A percentile compares a stretch with the other conserved stretches of the same genome.
These are phyloP conservation scores for Durotheca rogersii DNA, from an alignment of 495 filamentous ascomycete genomes.

Conservation along the genomic window DNA sequence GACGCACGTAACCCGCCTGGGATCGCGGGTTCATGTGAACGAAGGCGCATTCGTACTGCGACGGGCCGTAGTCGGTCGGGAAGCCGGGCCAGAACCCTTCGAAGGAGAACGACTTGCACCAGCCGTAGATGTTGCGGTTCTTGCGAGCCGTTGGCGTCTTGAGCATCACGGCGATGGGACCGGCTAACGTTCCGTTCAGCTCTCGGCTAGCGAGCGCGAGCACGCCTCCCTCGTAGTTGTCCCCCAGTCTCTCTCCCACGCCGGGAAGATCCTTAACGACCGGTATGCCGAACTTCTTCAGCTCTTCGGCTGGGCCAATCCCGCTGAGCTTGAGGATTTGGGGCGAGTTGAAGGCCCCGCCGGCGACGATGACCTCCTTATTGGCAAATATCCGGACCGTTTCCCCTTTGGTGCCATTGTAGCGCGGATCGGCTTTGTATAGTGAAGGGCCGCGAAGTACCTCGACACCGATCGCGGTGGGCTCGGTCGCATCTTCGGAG, in stretches of 20 bases:
- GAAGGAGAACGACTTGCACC: constrained; percentile 49
- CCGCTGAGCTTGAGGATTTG: constrained; percentile 58
- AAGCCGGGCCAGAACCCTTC: constrained; percentile 53
- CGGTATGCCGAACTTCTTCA: constrained; percentile 47
- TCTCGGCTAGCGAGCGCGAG: constrained; percentile 36
- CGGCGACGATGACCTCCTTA: constrained; percentile 58
- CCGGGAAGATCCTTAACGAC: constrained; percentile 54
- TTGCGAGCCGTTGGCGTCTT: constrained; percentile 46
- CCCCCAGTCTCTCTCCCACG: constrained; percentile 59
- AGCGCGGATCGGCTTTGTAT: constrained; percentile 48
- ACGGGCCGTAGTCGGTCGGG: constrained; percentile 44
- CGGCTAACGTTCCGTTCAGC: constrained; percentile 30
- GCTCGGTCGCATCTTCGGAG: constrained; percentile 26
- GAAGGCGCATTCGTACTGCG: constrained; percentile 45
- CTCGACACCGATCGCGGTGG: constrained; percentile 48
- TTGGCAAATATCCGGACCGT: constrained; percentile 37
- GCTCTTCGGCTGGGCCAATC: constrained; percentile 44
- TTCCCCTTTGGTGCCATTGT: constrained; percentile 35
- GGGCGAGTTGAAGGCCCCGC: constrained; percentile 57
- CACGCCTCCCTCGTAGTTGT: constrained; percentile 54
- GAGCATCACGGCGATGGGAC: constrained; percentile 40
- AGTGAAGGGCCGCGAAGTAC: constrained; percentile 43
- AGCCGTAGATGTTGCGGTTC: constrained; percentile 48
- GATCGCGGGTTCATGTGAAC: constrained; percentile 53
- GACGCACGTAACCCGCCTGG: constrained; percentile 51